Evolutionary conservation across 2,329 filamentous ascomycete genomes (phyloP).

Genomic region (Sclerotinia glacialis): DNA sequence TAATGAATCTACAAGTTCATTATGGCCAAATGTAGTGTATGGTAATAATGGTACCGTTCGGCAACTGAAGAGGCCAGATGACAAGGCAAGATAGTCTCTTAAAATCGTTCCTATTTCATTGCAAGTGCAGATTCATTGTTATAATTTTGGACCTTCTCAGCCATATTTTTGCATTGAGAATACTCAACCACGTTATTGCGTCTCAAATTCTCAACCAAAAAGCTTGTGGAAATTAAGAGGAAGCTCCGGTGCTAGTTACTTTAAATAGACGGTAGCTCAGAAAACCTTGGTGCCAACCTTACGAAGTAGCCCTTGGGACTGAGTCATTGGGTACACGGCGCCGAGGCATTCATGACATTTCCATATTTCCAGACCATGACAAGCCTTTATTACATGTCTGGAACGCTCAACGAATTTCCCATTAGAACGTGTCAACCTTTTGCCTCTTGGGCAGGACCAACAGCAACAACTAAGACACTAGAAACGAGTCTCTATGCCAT

Average conservation of each 20-base stretch:
- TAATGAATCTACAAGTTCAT: not conserved
- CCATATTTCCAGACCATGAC: not conserved
- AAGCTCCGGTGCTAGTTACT: not conserved
- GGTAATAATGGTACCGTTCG: not conserved
- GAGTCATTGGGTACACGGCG: not conserved
- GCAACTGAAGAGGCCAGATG: not conserved
- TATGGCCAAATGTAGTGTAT: not conserved
- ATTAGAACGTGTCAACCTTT: not conserved
- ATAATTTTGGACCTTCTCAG: not conserved
- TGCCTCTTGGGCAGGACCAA: not conserved
- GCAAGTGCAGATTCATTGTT: not conserved
- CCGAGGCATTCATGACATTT: not conserved
- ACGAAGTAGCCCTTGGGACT: not conserved
- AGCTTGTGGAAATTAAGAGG: not conserved
- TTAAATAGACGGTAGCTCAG: not conserved
- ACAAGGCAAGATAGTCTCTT: not conserved
- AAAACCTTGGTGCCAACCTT: not conserved
- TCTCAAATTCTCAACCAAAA: not conserved
- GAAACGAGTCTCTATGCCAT: not conserved
- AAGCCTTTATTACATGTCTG: not conserved
- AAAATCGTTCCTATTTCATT: not conserved
- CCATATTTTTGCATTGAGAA: not conserved
- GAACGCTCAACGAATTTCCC: not conserved
- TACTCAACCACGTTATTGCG: not conserved
- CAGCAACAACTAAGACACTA: not conserved